Evolutionary conservation across 192 early-diverging fungal species (phyloP).

Genomic region (Piromyces finnis): DNA sequence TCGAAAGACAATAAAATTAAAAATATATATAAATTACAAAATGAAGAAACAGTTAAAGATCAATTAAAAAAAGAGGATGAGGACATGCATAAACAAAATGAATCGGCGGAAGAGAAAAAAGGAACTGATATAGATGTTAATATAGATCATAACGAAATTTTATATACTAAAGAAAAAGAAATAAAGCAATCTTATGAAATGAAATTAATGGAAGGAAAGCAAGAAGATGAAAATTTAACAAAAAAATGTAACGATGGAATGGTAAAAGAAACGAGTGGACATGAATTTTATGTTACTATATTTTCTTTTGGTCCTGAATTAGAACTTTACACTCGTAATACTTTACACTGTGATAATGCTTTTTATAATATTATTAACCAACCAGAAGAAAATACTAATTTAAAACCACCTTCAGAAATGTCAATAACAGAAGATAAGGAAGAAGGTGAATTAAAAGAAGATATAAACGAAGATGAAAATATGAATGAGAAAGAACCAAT

Average conservation of each 20-base stretch:
- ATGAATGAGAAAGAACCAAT: background rate
- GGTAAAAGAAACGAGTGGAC: background rate
- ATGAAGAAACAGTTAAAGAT: no score
- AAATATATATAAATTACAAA: background rate
- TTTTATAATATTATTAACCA: background rate
- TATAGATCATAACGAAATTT: no score
- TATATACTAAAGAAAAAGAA: no score
- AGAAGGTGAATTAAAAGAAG: background rate
- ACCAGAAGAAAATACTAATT: background rate
- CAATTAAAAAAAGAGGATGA: background rate
- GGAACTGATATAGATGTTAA: no score
- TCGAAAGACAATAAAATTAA: background rate
- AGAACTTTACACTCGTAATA: background rate
- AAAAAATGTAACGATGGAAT: background rate
- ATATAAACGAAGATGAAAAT: background rate
- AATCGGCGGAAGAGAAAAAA: background rate
- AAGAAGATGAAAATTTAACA: background rate
- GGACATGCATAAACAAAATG: no score
- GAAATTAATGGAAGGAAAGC: no score
- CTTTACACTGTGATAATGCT: background rate
- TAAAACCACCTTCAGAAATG: background rate
- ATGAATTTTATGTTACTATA: background rate
- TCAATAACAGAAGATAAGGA: background rate
- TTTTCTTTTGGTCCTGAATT: background rate
- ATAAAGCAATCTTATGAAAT: no score